phyloP scores from a whole-genome alignment of 2,329 filamentous ascomycete genomes.

The Paecilomyces niveus region DNA sequence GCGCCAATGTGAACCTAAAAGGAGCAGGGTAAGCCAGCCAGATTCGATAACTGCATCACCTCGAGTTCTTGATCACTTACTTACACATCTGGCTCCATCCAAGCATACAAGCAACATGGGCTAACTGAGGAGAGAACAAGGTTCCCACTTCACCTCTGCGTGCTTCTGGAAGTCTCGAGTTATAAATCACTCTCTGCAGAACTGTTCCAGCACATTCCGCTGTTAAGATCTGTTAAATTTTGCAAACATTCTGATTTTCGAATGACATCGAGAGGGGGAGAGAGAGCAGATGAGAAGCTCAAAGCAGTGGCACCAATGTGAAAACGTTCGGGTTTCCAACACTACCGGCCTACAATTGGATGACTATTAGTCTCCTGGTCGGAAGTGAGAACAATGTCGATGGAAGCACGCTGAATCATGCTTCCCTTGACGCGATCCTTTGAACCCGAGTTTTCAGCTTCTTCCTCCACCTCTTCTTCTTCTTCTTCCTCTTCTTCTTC shows the following conservation, averaged over 20 bases:
- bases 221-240: neutral
- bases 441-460: neutral
- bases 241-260: neutral
- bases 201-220: neutral
- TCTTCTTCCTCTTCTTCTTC: too few relatives aligned
- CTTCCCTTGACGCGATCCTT: neutral
- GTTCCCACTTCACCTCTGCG: neutral
- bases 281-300: neutral
- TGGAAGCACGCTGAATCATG: neutral
- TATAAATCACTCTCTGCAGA: neutral
- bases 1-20: too few relatives aligned
- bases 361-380: neutral
- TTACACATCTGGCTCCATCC: neutral
- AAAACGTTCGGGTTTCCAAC: neutral
- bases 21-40: too few relatives aligned
- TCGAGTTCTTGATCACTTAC: neutral
- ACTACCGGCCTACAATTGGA: neutral
- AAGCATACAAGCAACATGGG: neutral
- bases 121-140: neutral
- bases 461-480: too few relatives aligned
- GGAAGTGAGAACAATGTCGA: neutral
- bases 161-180: neutral
- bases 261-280: neutral
- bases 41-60: too few relatives aligned
- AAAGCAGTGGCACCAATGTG: neutral